phyloP scores from a whole-genome alignment of 2,329 filamentous ascomycete genomes.

The Paecilomyces dactylethromorphus region DNA sequence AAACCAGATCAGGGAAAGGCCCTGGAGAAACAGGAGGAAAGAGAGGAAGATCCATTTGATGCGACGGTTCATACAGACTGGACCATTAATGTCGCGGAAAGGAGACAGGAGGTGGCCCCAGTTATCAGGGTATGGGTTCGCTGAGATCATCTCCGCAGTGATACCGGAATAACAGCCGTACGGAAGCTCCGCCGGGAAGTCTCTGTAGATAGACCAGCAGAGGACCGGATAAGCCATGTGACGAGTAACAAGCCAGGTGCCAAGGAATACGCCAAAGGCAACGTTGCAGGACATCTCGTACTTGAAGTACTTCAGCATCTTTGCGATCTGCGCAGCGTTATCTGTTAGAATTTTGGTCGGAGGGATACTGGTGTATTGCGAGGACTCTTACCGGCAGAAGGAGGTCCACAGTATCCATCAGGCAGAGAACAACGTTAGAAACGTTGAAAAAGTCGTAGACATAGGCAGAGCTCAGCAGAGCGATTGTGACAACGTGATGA shows the following conservation, averaged over 20 bases:
- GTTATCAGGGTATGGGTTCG: constrained; percentile 33
- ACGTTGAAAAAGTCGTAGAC: constrained; percentile 81
- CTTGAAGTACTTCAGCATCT: constrained; percentile 86
- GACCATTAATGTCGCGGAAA: constrained; percentile 63
- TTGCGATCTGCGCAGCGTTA: constrained; percentile 51
- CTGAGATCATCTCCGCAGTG: constrained; percentile 26
- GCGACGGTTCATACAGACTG: constrained; percentile 70
- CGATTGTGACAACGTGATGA: constrained; percentile 85
- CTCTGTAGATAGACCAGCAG: constrained; percentile 72
- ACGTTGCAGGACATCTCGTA: constrained; percentile 71
- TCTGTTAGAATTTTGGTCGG: constrained; percentile 39
- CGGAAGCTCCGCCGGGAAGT: constrained; percentile 56
- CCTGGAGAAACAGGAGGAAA: constrained; percentile 70
- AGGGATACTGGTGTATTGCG: neutral
- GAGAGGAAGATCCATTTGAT: constrained; percentile 73
- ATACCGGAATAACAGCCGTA: constrained; percentile 64
- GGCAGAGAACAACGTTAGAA: constrained; percentile 77
- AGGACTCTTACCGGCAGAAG: constrained; percentile 67
- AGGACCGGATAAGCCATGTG: constrained; percentile 74
- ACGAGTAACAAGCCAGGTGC: constrained; percentile 75
- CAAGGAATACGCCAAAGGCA: constrained; percentile 77
- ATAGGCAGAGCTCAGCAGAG: constrained; percentile 75
- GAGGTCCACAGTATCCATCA: constrained; percentile 92
- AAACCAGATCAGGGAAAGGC: constrained; percentile 81
- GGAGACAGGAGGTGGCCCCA: constrained; percentile 64